Conservation (phyloP, 441 rosid genomes). For the Arabidopsis hybrid region DNA sequence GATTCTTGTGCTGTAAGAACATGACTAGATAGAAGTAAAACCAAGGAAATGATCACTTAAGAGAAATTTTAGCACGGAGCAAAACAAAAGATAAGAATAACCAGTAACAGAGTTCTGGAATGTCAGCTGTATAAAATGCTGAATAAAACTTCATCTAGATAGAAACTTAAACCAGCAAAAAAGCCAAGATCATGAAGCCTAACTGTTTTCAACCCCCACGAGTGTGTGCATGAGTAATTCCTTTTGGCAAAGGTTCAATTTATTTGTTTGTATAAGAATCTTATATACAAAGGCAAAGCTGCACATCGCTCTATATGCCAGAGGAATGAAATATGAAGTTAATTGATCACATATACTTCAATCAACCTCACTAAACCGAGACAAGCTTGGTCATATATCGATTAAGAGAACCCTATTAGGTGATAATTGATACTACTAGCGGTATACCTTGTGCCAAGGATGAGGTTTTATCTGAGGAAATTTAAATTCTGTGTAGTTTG, state of each 20-base stretch:
- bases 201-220: background rate
- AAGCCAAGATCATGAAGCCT: conserved; percentile 16
- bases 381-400: background rate
- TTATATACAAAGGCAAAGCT: background rate
- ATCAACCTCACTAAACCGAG: background rate
- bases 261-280: background rate
- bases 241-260: conserved; percentile 1
- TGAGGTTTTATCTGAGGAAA: conserved; percentile 99
- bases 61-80: background rate
- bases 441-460: conserved; percentile 97
- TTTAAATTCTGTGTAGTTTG: conserved; percentile 95
- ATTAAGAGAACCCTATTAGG: conserved; percentile 4
- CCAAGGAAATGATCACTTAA: background rate
- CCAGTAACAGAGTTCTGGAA: background rate
- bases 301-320: background rate
- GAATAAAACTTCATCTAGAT: conserved; percentile 3
- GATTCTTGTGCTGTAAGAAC: background rate
- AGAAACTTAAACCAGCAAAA: background rate
- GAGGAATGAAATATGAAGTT: conserved; percentile 13
- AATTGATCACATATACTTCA: background rate
- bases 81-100: background rate
- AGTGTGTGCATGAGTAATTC: conserved; percentile 1
- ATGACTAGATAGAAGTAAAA: no score
- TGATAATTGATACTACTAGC: background rate
- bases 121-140: background rate